phyloP scores from a whole-genome alignment of 768 basidiomycete species.

The Suillus alpinus region DNA sequence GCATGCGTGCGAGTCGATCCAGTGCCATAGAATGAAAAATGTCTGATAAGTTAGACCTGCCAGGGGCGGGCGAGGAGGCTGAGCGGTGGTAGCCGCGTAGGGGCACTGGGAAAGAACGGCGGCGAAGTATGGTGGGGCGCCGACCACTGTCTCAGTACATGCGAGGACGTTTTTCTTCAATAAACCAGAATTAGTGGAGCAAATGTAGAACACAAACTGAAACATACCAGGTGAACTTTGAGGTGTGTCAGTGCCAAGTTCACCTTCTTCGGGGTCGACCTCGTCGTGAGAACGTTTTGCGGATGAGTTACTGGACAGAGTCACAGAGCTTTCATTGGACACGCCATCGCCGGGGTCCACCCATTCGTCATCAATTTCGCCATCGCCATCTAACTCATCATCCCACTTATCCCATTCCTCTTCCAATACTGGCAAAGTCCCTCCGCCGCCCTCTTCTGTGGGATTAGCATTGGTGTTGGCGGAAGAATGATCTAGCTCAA shows the following conservation, averaged over 20 bases:
- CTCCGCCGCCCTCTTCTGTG: conserved; percentile 16
- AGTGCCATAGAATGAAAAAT: neutral
- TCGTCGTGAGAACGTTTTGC: conserved; percentile 52
- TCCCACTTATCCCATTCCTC: conserved; percentile 30
- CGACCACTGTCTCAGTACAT: conserved; percentile 28
- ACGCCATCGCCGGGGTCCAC: conserved; percentile 41
- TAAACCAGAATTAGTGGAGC: neutral
- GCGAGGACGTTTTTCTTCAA: conserved; percentile 45
- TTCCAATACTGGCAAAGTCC: conserved; percentile 13
- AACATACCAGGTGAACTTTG: conserved; percentile 46
- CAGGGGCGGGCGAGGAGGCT: neutral
- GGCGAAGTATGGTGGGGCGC: neutral
- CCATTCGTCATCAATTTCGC: conserved; percentile 43
- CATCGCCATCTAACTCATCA: conserved; percentile 44
- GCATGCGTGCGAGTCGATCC: neutral
- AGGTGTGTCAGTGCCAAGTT: conserved; percentile 27
- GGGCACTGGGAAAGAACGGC: neutral
- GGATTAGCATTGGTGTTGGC: conserved; percentile 9
- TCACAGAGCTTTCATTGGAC: conserved; percentile 52
- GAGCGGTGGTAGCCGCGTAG: conserved; percentile 4
- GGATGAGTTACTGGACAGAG: conserved; percentile 50
- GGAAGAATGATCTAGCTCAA: conserved; percentile 26
- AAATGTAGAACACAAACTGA: neutral
- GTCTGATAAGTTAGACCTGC: conserved; percentile 26
- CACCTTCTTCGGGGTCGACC: conserved; percentile 43